Evolutionary conservation across 768 basidiomycete species (phyloP), one percentile per base, ranked within the genome.

Genomic region (Suillus discolor): DNA sequence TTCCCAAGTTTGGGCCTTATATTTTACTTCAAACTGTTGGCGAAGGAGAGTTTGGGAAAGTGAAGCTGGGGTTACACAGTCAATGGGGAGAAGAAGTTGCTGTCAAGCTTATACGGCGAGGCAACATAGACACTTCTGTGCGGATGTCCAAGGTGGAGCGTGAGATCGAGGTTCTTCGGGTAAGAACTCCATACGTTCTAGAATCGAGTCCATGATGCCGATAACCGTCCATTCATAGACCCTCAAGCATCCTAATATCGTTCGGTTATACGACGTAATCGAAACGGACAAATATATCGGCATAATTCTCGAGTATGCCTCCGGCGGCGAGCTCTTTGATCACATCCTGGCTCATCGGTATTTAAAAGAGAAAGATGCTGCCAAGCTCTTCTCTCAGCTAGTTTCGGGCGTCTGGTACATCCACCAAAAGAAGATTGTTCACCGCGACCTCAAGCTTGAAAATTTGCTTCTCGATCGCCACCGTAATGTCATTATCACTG

Each of bases 221-320:
- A 62, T 57, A n/a, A 38, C 67, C 6, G 74, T 67, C n/a, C 18
- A 7, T 49, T 44, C 71, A 11, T 74, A 98, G 96, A 89, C 87
- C 63, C 85, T 99, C 66, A 94, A 95, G 75, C 97, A 99, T 70
- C 97, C 97, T 0, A 99, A 99, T 77, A 99, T 99, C 78, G 97
- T 99, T 42, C 90, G 96, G 12, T 82, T 99, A 54, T 98, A 97
- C 85, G 97, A 99, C 74, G 96, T 99, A 25, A 97, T 99, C 70
- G 96, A 99, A 77, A 99, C 97, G 1, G 97, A 99, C 83, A 98
- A 97, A 79, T 99, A 99, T 80, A 99, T 99, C 72, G 97, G 97
- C 44, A 99, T 99, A 74, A 97, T 99, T 71, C 88, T 99, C 67
- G 97, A 99, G 77, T 99, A 97, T 73, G 97, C 97, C 42, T 96